Evolutionary conservation across 1,284 basidiomycete species (phyloP).

Genomic region (Rhodofomes roseus): DNA sequence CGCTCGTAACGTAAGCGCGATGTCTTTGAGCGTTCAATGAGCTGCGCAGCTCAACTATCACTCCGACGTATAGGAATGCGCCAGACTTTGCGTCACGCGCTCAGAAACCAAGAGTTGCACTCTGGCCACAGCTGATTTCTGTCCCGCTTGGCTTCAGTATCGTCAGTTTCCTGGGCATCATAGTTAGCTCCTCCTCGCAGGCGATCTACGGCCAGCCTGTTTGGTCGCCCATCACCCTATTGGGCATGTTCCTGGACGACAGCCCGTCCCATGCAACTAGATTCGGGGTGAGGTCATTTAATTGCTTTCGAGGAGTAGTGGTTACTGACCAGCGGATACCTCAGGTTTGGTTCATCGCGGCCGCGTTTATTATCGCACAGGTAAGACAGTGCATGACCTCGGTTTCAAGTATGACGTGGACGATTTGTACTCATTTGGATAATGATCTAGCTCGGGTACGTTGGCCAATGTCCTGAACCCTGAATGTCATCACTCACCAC

Average conservation of each 20-base stretch:
- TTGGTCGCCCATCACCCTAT: constrained; percentile 78
- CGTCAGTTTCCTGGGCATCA: constrained; percentile 81
- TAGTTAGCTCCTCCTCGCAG: constrained; percentile 77
- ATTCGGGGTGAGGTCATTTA: constrained; percentile 44
- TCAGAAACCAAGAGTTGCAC: constrained; percentile 58
- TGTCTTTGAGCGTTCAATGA: neutral
- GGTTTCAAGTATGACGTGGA: neutral
- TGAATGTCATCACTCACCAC: constrained; percentile 45
- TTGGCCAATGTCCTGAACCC: constrained; percentile 59
- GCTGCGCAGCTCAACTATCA: neutral
- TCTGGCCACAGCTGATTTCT: constrained; percentile 70
- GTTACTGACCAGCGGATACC: neutral
- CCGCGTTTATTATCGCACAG: constrained; percentile 74
- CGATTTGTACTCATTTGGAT: neutral
- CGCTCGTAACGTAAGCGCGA: constrained; percentile 55
- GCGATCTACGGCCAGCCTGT: constrained; percentile 75
- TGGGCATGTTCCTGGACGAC: constrained; percentile 65
- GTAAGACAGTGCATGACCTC: constrained; percentile 22
- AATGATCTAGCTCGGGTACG: constrained; percentile 6
- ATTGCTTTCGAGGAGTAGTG: neutral
- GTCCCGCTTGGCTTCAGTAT: constrained; percentile 76
- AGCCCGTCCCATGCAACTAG: constrained; percentile 61
- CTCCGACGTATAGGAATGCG: constrained; percentile 59
- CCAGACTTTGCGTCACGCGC: constrained; percentile 80
- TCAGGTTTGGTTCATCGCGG: constrained; percentile 73